phyloP scores from a whole-genome alignment of 2,329 filamentous ascomycete species.

The Calonectria pseudoturangicola region DNA sequence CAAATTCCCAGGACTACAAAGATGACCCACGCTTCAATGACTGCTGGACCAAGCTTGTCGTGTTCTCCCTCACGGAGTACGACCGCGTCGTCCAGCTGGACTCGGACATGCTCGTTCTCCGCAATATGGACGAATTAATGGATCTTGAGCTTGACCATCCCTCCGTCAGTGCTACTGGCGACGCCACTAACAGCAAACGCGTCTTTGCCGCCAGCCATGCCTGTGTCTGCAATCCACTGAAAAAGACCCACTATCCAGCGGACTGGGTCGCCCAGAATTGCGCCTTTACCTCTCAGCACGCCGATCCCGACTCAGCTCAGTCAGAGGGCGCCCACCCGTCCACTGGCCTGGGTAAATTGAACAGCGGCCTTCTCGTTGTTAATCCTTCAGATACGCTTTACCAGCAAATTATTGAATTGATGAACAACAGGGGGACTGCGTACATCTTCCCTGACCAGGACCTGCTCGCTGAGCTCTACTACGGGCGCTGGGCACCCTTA shows the following conservation, averaged over 20 bases:
- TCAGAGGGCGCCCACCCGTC: conserved; percentile 65
- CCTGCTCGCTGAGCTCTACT: conserved; percentile 73
- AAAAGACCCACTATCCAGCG: conserved; percentile 85
- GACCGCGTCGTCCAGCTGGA: conserved; percentile 88
- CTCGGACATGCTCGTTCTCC: conserved; percentile 88
- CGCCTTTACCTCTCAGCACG: conserved; percentile 74
- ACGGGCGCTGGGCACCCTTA: conserved; percentile 73
- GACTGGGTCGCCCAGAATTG: conserved; percentile 78
- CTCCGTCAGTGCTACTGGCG: conserved; percentile 47
- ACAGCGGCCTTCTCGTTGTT: conserved; percentile 73
- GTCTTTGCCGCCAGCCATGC: conserved; percentile 91
- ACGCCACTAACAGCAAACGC: conserved; percentile 64
- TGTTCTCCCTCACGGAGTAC: conserved; percentile 86
- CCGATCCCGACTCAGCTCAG: conserved; percentile 67
- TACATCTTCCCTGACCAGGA: conserved; percentile 78
- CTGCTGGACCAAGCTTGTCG: conserved; percentile 90
- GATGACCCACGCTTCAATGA: conserved; percentile 91
- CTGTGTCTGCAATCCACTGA: conserved; percentile 89
- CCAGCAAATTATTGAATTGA: conserved; percentile 69
- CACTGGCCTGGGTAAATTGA: conserved; percentile 69
- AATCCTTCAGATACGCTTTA: conserved; percentile 70
- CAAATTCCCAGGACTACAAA: conserved; percentile 78
- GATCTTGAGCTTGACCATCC: conserved; percentile 80
- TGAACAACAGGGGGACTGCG: conserved; percentile 67
- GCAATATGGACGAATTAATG: conserved; percentile 96